These are phyloP conservation scores for Alternaria burnsii DNA, from an alignment of 2,329 filamentous ascomycete species.

Conservation along the genomic window DNA sequence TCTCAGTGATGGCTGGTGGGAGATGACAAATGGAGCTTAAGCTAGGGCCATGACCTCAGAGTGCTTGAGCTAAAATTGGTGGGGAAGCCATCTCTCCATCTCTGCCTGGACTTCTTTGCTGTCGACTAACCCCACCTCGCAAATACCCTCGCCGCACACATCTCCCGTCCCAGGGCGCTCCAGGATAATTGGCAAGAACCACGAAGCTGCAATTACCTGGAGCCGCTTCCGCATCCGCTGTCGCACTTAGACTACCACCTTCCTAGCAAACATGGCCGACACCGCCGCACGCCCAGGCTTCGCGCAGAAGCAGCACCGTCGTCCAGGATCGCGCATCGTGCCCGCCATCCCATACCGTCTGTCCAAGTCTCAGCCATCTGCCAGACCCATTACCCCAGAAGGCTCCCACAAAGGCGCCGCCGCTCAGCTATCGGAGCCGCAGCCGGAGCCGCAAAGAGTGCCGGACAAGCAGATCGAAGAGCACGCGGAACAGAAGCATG, in stretches of 20 bases:
- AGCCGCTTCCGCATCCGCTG: conserved; percentile 42
- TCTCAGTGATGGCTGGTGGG: not conserved
- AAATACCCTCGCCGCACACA: conserved; percentile 25
- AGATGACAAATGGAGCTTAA: conserved; percentile 14
- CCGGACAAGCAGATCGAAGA: conserved; percentile 23
- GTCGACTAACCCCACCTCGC: conserved; percentile 14
- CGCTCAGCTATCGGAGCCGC: conserved; percentile 21
- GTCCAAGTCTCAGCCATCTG: conserved; percentile 35
- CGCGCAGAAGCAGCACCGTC: conserved; percentile 38
- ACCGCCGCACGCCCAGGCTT: conserved; percentile 32
- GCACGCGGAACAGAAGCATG: conserved; percentile 20
- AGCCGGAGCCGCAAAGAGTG: conserved; percentile 21
- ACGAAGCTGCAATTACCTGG: conserved; percentile 51
- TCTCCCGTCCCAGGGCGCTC: conserved; percentile 45
- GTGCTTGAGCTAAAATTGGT: conserved; percentile 13
- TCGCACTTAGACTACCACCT: conserved; percentile 10
- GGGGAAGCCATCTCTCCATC: conserved; percentile 23
- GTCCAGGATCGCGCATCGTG: conserved; percentile 44
- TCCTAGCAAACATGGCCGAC: conserved; percentile 26
- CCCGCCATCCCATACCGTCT: conserved; percentile 51
- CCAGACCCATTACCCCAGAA: conserved; percentile 41
- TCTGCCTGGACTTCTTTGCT: conserved; percentile 17
- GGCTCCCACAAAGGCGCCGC: conserved; percentile 31
- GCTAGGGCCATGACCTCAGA: conserved; percentile 16
- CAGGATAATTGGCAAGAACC: conserved; percentile 52